Base-by-base conservation (phyloP, 2,329 filamentous ascomycete genomes). In the Aspergillus sp. region DNA sequence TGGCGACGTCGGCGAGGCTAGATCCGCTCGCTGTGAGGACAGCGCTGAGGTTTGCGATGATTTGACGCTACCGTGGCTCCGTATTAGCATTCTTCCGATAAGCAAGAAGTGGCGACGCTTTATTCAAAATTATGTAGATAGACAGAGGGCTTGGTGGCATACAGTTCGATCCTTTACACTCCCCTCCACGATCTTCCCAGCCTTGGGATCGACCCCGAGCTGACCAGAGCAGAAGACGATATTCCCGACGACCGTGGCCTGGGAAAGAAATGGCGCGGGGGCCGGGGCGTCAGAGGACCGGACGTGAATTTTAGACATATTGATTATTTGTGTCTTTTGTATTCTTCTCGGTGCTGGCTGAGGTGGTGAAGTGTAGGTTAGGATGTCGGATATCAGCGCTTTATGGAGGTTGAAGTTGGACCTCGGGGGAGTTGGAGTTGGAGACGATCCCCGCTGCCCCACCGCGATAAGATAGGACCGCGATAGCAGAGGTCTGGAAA, bases 211-310 rank as follows among this genome's bases (percentile, higher is more conserved):
- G 57, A 83, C 74, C 22, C 83, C 86, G 47, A 89, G 78, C 64
- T 80, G 80, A 36, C 87, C 87, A 1, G 84, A 88, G 75, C 85
- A 88, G 74, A 87, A 89, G 30, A 89, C 82, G 71, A 86, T 81
- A 66, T 85, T 84, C 61, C 85, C 83, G 70, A 80, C 79, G 54
- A 82, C 79, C 64, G 86, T 75, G 39, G 83, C 85, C 67, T 87
- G 83, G 4, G 80, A 83, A 62, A 85, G 79, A 48, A 70, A 70
- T 0, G 81, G 81, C n/a, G 81, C 71, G 26, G 81, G 80, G 44
- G 73, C 67, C 7, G 79, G 83, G 4, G 81, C 79, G 52, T 77
- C 76, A 53, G 70, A 62, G 5, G 78, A 79, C 36, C 67, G 66
- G 44, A 82, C 72, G 30, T 67, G 58, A 15, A 49, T 58, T 41